These are phyloP conservation scores for Jaenimonas drosophilae DNA, from an alignment of 208 protist species.

Conservation along the genomic window DNA sequence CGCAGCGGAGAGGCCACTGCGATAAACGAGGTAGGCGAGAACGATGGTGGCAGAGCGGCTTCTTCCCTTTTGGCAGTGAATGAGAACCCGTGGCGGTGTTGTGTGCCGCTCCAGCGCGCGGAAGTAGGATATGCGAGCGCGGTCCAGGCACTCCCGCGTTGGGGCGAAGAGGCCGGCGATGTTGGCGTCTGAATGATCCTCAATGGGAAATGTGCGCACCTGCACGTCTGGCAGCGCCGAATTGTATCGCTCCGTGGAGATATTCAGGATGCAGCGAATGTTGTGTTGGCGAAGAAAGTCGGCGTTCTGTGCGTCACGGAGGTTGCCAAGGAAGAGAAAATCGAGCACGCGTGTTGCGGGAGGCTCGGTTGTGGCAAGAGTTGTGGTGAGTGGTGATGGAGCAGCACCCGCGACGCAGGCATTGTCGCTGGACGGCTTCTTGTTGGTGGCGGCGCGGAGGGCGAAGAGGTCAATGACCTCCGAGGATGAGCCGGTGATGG, in stretches of 20 bases:
- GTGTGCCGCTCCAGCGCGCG: background rate
- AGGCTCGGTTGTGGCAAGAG: background rate
- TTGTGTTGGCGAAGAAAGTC: slow-evolving; percentile 49
- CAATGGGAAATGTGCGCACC: slow-evolving; percentile 56
- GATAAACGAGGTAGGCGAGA: slow-evolving; percentile 72
- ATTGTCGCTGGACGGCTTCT: too few species aligned
- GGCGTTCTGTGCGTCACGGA: slow-evolving; percentile 64
- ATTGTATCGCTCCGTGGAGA: slow-evolving; percentile 83
- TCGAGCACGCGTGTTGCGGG: slow-evolving; percentile 45
- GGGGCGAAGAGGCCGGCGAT: slow-evolving; percentile 46
- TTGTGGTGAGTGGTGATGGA: background rate
- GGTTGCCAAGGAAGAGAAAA: slow-evolving; percentile 72
- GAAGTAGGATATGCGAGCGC: slow-evolving; percentile 38
- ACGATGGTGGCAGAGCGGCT: slow-evolving; percentile 81
- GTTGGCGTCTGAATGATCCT: slow-evolving; percentile 48
- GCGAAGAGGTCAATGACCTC: slow-evolving; percentile 1
- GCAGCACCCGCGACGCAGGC: too few species aligned
- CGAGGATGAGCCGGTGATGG: background rate
- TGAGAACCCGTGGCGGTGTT: slow-evolving; percentile 36
- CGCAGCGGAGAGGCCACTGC: slow-evolving; percentile 70
- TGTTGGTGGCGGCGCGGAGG: background rate
- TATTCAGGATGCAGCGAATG: slow-evolving; percentile 74
- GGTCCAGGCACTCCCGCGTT: slow-evolving; percentile 47
- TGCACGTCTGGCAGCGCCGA: slow-evolving; percentile 43
- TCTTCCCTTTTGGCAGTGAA: slow-evolving; percentile 81